Evolutionary conservation across 192 early-diverging fungal genomes (phyloP).

Genomic region (Haplosporangium gracile): DNA sequence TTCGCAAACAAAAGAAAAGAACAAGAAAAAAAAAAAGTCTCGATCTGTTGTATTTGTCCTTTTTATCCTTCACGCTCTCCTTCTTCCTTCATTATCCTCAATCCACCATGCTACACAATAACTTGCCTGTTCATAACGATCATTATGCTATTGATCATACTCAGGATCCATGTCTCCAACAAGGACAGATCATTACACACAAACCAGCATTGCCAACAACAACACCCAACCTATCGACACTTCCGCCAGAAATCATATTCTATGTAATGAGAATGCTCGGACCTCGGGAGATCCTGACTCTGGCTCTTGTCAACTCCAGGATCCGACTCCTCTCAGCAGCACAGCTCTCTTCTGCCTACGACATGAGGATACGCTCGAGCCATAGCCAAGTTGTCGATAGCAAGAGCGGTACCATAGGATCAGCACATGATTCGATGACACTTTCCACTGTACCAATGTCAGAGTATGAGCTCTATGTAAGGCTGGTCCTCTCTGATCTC

Average conservation of each 20-base stretch:
- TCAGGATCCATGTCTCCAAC: background rate
- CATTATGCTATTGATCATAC: background rate
- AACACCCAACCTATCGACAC: background rate
- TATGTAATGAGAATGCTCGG: conserved; percentile 19
- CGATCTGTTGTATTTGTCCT: background rate
- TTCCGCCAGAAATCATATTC: conserved; percentile 33
- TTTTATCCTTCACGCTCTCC: background rate
- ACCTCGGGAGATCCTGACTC: background rate
- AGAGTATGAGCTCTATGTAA: conserved; percentile 28
- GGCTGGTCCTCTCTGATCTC: conserved; percentile 27
- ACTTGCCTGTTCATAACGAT: background rate
- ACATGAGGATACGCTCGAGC: background rate
- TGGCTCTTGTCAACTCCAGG: conserved; percentile 14
- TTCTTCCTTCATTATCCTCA: background rate
- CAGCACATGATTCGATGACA: background rate
- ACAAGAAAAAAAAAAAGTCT: background rate
- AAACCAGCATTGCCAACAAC: background rate
- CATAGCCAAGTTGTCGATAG: background rate
- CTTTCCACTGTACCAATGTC: conserved; percentile 14
- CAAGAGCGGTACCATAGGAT: background rate
- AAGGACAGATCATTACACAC: background rate
- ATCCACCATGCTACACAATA: background rate
- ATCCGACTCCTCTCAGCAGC: conserved; percentile 16
- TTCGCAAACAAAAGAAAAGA: background rate
- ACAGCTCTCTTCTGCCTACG: conserved; percentile 13